Evolutionary conservation across 2,329 filamentous ascomycete species (phyloP).

Genomic region (Acrocalymma vagum): DNA sequence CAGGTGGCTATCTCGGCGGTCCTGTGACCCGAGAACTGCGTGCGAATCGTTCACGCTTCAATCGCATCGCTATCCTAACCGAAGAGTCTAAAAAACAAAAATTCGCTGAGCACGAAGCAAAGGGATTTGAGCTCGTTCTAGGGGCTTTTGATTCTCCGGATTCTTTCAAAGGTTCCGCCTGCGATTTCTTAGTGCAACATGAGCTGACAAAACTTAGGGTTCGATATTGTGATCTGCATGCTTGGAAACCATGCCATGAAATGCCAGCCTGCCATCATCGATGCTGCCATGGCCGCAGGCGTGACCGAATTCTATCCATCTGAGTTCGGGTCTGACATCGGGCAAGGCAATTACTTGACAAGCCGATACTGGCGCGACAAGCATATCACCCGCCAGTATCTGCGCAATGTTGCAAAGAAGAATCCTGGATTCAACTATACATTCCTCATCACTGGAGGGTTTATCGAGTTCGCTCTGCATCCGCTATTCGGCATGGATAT

Average conservation of each 20-base stretch:
- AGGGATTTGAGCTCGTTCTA: slow-evolving; percentile 15
- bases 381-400: slow-evolving; percentile 16
- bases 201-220: slow-evolving; percentile 16
- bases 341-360: slow-evolving; percentile 15
- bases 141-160: slow-evolving; percentile 16
- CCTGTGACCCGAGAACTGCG: slow-evolving; percentile 10
- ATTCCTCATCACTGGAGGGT: slow-evolving; percentile 13
- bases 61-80: slow-evolving; percentile 15
- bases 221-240: slow-evolving; percentile 16
- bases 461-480: slow-evolving; percentile 15
- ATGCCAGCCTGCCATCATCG: slow-evolving; percentile 19
- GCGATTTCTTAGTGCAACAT: slow-evolving; percentile 12
- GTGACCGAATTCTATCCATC: slow-evolving; percentile 22
- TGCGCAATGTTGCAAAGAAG: slow-evolving; percentile 12
- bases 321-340: slow-evolving; percentile 19
- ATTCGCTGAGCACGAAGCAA: slow-evolving; percentile 15
- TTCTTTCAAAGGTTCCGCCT: slow-evolving; percentile 17
- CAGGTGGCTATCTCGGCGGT: slow-evolving; percentile 15
- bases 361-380: slow-evolving; percentile 20
- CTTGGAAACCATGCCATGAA: slow-evolving; percentile 21
- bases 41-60: slow-evolving; percentile 15
- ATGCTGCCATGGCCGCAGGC: slow-evolving; percentile 15
- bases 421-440: slow-evolving; percentile 16
- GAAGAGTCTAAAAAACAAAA: slow-evolving; percentile 16
- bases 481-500: slow-evolving; percentile 17